phyloP scores from a whole-genome alignment of 164 flowering plant species.

The Echeveria elegans region DNA sequence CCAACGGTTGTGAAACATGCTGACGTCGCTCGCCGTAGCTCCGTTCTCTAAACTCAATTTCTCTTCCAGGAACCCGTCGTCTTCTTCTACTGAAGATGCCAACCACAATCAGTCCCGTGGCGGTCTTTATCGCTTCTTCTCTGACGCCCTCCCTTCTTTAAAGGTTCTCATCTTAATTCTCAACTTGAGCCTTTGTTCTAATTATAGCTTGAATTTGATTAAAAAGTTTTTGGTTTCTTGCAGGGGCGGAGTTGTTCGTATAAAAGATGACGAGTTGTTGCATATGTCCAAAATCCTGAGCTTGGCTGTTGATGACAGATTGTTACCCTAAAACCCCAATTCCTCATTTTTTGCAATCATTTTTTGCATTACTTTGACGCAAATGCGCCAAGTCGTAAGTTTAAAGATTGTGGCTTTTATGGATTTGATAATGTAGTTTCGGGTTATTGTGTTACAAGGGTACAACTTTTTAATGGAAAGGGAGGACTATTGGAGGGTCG shows the following conservation, averaged over 20 bases:
- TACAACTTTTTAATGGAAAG: slow-evolving; percentile 91
- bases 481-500: slow-evolving; percentile 73
- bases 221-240: not conserved
- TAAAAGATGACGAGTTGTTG: slow-evolving; percentile 79
- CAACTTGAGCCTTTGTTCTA: not conserved
- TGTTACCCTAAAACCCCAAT: no score
- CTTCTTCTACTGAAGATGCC: slow-evolving; percentile 12
- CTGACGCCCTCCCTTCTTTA: slow-evolving; percentile 52
- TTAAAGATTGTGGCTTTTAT: not conserved
- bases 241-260: slow-evolving; percentile 63
- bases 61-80: not conserved
- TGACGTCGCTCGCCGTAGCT: not conserved
- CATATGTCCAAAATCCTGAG: slow-evolving; percentile 87
- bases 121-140: slow-evolving; percentile 86
- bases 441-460: slow-evolving; percentile 39
- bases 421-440: slow-evolving; percentile 8
- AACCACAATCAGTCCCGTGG: slow-evolving; percentile 71
- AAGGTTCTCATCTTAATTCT: slow-evolving; percentile 50
- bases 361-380: no score
- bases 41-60: not conserved
- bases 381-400: no score
- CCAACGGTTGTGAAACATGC: not conserved
- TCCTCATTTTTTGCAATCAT: no score
- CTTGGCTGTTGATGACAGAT: slow-evolving; percentile 60
- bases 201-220: not conserved